These are phyloP conservation scores for Coprinopsis cinerea DNA, from an alignment of 768 basidiomycete species.

Conservation along the genomic window DNA sequence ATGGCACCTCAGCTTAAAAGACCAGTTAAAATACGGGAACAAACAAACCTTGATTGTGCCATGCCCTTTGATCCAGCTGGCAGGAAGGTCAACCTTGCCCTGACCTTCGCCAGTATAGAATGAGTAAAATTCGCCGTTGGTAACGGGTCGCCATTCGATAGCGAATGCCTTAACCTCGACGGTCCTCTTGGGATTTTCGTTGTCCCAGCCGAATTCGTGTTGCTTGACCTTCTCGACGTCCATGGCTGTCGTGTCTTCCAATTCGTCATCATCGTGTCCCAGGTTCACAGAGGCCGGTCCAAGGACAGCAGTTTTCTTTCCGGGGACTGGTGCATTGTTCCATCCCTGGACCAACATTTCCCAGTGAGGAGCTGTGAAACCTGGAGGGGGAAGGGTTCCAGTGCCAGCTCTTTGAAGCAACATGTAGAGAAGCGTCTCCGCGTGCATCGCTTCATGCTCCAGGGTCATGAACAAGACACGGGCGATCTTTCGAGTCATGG, in stretches of 20 bases:
- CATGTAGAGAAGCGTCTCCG: conserved; percentile 95
- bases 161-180: conserved; percentile 64
- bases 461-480: conserved; percentile 86
- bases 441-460: conserved; percentile 88
- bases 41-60: conserved; percentile 43
- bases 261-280: conserved; percentile 82
- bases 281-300: conserved; percentile 55
- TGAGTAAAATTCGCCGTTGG: conserved; percentile 78
- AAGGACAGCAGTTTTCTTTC: conserved; percentile 43
- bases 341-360: conserved; percentile 40
- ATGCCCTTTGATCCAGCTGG: conserved; percentile 63
- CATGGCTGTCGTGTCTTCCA: conserved; percentile 44
- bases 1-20: not conserved
- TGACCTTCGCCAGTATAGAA: conserved; percentile 49
- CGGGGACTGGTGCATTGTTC: conserved; percentile 41
- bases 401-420: conserved; percentile 75
- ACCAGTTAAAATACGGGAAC: not conserved
- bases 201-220: conserved; percentile 93
- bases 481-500: conserved; percentile 59
- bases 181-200: conserved; percentile 67
- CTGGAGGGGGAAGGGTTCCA: conserved; percentile 73
- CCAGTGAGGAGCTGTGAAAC: conserved; percentile 74
- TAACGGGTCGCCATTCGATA: conserved; percentile 82
- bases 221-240: conserved; percentile 36
- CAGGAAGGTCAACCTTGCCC: conserved; percentile 48